These are phyloP conservation scores for Perkinsus olseni DNA, from an alignment of 169 alveolate genomes.

Conservation along the genomic window DNA sequence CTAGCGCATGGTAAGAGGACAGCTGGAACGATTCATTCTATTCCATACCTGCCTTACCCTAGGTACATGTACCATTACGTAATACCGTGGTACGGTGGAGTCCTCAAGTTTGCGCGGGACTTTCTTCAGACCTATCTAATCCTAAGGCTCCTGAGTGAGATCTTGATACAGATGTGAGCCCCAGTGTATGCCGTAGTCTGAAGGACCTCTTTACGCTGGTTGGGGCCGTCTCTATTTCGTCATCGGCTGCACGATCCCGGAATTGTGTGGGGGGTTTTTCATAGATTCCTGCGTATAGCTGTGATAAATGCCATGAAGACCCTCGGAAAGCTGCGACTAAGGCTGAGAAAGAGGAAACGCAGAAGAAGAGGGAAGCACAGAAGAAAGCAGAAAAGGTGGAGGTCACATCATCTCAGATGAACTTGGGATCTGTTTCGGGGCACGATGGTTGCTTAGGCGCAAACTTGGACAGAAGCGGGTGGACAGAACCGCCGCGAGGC, in stretches of 20 bases:
- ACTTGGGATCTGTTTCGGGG: not conserved
- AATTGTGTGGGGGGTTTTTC: too few relatives aligned
- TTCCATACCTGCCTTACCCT: not conserved
- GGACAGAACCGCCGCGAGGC: not conserved
- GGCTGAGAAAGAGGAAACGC: not conserved
- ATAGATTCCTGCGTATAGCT: not conserved
- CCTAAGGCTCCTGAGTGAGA: not conserved
- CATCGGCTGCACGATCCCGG: too few relatives aligned
- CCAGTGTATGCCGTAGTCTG: too few relatives aligned
- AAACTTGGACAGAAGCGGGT: not conserved
- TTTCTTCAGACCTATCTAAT: not conserved
- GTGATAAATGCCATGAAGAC: not conserved
- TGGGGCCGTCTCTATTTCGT: too few relatives aligned
- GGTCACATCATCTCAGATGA: too few relatives aligned
- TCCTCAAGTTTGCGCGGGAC: not conserved
- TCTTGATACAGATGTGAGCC: not conserved
- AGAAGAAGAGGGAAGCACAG: not conserved
- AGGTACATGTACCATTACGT: not conserved
- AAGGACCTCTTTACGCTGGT: too few relatives aligned
- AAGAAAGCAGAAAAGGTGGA: not conserved
- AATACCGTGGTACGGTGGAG: not conserved
- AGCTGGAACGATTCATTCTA: not conserved
- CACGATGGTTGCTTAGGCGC: not conserved
- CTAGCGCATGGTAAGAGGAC: too few relatives aligned
- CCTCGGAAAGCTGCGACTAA: not conserved